Evolutionary conservation across 768 basidiomycete species (phyloP).

Genomic region (Boletus sp.): DNA sequence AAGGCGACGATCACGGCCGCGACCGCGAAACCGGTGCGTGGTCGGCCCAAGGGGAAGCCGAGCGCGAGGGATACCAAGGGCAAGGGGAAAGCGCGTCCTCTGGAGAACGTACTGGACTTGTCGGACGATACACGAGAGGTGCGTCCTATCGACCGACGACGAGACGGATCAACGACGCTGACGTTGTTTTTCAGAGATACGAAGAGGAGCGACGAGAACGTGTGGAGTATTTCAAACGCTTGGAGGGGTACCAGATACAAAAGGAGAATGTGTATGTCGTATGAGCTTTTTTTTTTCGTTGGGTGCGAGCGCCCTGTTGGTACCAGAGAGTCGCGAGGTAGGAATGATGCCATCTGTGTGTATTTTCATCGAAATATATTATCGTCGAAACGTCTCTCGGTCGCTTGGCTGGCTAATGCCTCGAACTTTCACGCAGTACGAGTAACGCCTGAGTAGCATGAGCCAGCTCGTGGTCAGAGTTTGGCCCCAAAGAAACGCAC

Average conservation of each 20-base stretch:
- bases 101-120: constrained; percentile 27
- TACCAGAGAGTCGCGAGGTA: not conserved
- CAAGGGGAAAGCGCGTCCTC: constrained; percentile 25
- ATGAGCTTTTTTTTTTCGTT: constrained; percentile 28
- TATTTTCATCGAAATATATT: constrained; percentile 6
- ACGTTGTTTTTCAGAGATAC: constrained; percentile 32
- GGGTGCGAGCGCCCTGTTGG: not conserved
- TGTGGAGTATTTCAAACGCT: constrained; percentile 50
- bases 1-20: not conserved
- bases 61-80: constrained; percentile 20
- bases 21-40: constrained; percentile 13
- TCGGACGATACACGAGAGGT: constrained; percentile 34
- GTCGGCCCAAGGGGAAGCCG: constrained; percentile 21
- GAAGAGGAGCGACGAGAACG: constrained; percentile 49
- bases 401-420: too few relatives aligned
- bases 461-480: too few relatives aligned
- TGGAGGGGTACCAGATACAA: constrained; percentile 52
- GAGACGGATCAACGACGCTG: not conserved
- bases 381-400: too few relatives aligned
- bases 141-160: not conserved
- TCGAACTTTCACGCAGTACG: too few relatives aligned
- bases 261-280: constrained; percentile 61
- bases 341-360: constrained; percentile 10
- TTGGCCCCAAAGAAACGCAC: too few relatives aligned
- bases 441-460: too few relatives aligned